A percentile compares a stretch with the other conserved stretches of the same genome.
Evolutionary conservation across 805 yeast genomes (phyloP).

Genomic region (Suhomyces sp.): DNA sequence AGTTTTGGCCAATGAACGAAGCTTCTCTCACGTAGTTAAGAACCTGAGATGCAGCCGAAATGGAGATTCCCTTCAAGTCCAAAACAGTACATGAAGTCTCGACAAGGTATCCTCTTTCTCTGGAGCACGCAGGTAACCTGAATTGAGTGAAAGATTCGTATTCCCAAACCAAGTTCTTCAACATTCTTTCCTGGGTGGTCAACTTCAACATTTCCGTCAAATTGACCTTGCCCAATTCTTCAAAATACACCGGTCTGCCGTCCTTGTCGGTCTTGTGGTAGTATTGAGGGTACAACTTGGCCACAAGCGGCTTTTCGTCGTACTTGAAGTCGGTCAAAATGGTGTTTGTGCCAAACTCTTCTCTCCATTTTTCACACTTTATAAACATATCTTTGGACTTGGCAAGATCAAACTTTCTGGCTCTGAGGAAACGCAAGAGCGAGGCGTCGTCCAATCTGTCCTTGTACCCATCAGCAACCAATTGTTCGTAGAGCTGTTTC

Average conservation of each 20-base stretch:
- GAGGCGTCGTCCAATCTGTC: constrained; percentile 85
- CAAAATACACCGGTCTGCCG: constrained; percentile 94
- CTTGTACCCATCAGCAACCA: constrained; percentile 64
- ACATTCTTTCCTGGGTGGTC: constrained; percentile 94
- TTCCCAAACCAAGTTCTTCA: constrained; percentile 95
- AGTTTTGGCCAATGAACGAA: constrained; percentile 90
- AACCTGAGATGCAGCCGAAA: constrained; percentile 80
- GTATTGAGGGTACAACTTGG: constrained; percentile 90
- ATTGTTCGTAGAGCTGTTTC: constrained; percentile 52
- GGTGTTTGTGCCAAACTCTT: constrained; percentile 80
- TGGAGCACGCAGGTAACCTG: constrained; percentile 92
- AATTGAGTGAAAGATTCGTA: constrained; percentile 83
- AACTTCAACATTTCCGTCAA: constrained; percentile 87
- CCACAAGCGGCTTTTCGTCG: constrained; percentile 89
- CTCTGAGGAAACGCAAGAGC: constrained; percentile 81
- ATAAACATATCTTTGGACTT: constrained; percentile 80
- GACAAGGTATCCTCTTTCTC: constrained; percentile 70
- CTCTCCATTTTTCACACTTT: constrained; percentile 90
- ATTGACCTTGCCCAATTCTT: constrained; percentile 90
- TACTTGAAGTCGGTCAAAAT: constrained; percentile 85
- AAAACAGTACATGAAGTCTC: constrained; percentile 96
- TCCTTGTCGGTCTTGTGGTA: constrained; percentile 96
- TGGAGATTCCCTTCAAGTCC: constrained; percentile 91
- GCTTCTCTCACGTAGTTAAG: constrained; percentile 89
- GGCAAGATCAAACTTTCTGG: constrained; percentile 86